Percentiles rank a stretch among this genome's conserved stretches.
Conservation (phyloP, 2,329 filamentous ascomycete species). For the Bipolaris cookei region DNA sequence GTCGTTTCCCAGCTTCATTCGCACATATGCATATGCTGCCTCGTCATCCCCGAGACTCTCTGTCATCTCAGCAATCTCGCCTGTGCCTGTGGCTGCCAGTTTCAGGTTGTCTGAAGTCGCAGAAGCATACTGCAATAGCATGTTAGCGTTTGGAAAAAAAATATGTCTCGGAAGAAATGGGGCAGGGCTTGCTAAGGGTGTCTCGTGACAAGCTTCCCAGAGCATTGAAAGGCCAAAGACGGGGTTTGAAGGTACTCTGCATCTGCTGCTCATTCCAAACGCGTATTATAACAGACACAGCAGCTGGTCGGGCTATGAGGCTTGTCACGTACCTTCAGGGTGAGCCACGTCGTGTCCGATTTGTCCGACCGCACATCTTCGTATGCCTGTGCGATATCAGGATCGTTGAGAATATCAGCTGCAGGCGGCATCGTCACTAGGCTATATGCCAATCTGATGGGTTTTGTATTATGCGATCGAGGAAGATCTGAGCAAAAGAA, state of each 20-base stretch:
- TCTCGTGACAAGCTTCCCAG: not conserved
- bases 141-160: not conserved
- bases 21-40: constrained; percentile 68
- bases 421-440: constrained; percentile 33
- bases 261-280: not conserved
- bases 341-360: constrained; percentile 69
- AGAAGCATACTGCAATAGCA: constrained; percentile 31
- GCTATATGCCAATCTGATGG: not conserved
- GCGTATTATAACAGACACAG: not conserved
- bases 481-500: not conserved
- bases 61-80: constrained; percentile 66
- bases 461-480: not conserved
- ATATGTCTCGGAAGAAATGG: not conserved
- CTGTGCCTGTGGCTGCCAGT: constrained; percentile 64
- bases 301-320: not conserved
- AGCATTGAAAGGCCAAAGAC: not conserved
- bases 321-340: constrained; percentile 62
- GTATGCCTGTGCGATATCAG: constrained; percentile 69
- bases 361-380: constrained; percentile 72
- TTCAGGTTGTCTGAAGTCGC: constrained; percentile 63
- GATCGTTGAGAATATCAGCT: constrained; percentile 44
- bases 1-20: constrained; percentile 71
- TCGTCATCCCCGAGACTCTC: constrained; percentile 62
- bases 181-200: not conserved
- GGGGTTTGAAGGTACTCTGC: not conserved